Evolutionary conservation across 2,329 filamentous ascomycete species (phyloP).

Genomic region (Parastagonospora avenae): DNA sequence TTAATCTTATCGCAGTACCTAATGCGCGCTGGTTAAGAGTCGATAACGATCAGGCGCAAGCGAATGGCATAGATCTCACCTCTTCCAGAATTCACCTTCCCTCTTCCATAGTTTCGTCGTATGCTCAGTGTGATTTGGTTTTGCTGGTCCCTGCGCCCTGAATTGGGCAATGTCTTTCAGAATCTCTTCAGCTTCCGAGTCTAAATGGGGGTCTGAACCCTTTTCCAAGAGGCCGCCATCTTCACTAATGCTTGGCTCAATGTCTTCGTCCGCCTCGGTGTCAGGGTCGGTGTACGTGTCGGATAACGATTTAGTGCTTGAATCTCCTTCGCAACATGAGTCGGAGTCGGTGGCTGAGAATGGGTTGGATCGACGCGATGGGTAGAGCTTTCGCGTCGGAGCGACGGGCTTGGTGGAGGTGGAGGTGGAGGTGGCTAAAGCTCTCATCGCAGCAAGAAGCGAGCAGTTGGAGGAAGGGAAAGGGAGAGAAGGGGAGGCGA

Average conservation of each 20-base stretch:
- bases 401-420: not conserved
- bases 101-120: no score
- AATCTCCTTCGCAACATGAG: constrained; percentile 5
- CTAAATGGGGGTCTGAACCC: no score
- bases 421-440: constrained; percentile 2
- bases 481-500: constrained; percentile 3
- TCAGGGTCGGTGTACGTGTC: constrained; percentile 16
- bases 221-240: no score
- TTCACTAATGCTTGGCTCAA: constrained; percentile 9
- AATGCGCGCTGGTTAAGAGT: no score
- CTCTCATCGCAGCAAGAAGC: constrained; percentile 3
- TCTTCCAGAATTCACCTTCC: no score
- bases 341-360: not conserved
- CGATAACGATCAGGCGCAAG: no score
- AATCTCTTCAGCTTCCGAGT: no score
- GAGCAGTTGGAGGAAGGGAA: constrained; percentile 1
- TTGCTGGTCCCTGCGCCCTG: no score
- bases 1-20: no score
- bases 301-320: constrained; percentile 3
- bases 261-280: constrained; percentile 10
- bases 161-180: no score
- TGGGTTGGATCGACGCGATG: constrained; percentile 4
- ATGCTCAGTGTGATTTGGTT: no score
- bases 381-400: constrained; percentile 6
- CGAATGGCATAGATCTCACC: no score